Conservation (phyloP, 208 protist genomes). For the Leishmania martiniquensis region DNA sequence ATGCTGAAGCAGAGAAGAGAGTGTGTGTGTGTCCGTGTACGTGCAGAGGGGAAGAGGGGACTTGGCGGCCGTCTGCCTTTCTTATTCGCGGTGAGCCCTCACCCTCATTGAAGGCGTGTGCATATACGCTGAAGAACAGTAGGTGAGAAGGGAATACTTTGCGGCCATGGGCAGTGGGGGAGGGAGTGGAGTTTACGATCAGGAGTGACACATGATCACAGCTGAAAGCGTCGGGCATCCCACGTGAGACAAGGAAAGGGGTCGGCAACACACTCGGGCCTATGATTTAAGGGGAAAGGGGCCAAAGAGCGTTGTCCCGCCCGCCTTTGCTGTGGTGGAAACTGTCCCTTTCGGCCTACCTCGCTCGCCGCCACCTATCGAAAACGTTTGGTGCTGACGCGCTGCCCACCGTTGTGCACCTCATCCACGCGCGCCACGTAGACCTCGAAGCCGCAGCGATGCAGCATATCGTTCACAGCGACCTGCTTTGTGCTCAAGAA, state of each 20-base stretch:
- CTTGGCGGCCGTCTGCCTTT: no score
- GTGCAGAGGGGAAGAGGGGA: no score
- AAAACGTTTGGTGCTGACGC: slow-evolving; percentile 25
- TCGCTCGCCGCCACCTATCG: background rate
- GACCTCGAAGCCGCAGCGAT: slow-evolving; percentile 73
- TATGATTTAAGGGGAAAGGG: background rate
- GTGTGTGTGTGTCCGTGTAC: no score
- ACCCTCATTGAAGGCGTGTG: no score
- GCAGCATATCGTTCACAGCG: slow-evolving; percentile 64
- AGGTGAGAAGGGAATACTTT: background rate
- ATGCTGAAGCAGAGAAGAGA: no score
- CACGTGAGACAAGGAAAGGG: background rate
- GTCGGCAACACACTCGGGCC: background rate
- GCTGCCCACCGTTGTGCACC: slow-evolving; percentile 22
- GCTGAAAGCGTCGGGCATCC: background rate
- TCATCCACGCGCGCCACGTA: slow-evolving; percentile 94
- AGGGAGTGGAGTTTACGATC: background rate
- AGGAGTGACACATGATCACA: background rate
- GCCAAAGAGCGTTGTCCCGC: background rate
- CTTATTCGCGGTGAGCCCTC: no score
- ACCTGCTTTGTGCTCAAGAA: slow-evolving; percentile 72
- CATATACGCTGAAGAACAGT: no score
- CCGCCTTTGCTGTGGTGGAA: background rate
- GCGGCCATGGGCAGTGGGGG: background rate
- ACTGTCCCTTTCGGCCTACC: background rate